Evolutionary conservation across 1,284 basidiomycete species (phyloP).

Genomic region (Jaminaea rosea): DNA sequence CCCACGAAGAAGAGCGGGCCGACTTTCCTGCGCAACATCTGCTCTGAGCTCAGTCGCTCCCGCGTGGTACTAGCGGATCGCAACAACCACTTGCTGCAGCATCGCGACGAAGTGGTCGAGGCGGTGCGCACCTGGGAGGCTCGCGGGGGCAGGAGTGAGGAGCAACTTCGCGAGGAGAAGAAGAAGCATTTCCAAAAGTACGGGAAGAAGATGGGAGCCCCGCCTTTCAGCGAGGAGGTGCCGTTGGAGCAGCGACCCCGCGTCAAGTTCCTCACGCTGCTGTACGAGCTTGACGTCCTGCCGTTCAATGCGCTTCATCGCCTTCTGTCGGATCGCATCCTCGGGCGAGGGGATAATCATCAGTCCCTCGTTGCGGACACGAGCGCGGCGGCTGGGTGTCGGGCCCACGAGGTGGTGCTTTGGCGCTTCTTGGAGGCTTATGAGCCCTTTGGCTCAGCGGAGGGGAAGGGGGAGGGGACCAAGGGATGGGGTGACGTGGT

Average conservation of each 20-base stretch:
- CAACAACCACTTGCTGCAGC: conserved; percentile 43
- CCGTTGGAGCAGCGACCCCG: conserved; percentile 9
- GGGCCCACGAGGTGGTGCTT: conserved; percentile 68
- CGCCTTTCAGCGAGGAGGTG: not conserved
- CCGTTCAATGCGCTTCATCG: conserved; percentile 29
- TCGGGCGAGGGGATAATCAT: conserved; percentile 35
- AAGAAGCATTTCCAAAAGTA: conserved; percentile 8
- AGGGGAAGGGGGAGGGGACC: conserved; percentile 36
- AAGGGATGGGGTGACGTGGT: conserved; percentile 49
- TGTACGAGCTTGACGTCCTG: conserved; percentile 24
- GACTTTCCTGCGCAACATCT: conserved; percentile 68
- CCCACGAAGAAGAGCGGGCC: conserved; percentile 67
- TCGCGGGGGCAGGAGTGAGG: not conserved
- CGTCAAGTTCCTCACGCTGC: conserved; percentile 30
- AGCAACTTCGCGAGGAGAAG: not conserved
- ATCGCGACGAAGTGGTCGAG: conserved; percentile 38
- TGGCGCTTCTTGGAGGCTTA: conserved; percentile 60
- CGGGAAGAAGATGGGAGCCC: not conserved
- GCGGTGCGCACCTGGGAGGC: conserved; percentile 7
- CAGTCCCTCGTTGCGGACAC: conserved; percentile 30
- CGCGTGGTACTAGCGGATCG: conserved; percentile 39
- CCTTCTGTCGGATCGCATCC: conserved; percentile 26
- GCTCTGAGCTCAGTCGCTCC: conserved; percentile 25
- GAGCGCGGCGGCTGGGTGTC: not conserved
- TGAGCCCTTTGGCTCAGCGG: conserved; percentile 56